Evolutionary conservation across 352 stramenopile species (phyloP).

Genomic region (Phytophthora sp.): DNA sequence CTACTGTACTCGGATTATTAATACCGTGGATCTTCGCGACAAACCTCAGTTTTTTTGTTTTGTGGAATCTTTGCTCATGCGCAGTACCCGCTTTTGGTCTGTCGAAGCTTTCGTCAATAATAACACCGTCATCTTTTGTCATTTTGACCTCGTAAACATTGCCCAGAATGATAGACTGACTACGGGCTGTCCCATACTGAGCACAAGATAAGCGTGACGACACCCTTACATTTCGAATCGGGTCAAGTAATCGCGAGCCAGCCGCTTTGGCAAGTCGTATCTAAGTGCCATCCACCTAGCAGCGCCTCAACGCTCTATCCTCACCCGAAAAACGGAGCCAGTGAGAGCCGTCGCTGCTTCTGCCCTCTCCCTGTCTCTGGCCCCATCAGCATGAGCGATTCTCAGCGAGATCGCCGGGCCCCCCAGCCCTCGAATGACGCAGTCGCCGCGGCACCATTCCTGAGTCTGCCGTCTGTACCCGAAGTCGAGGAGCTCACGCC

Average conservation of each 20-base stretch:
- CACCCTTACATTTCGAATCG: constrained; percentile 18
- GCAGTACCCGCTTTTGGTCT: constrained; percentile 10
- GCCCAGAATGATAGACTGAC: not conserved
- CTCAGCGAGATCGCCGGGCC: constrained; percentile 13
- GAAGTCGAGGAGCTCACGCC: constrained; percentile 31
- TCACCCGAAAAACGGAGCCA: constrained; percentile 28
- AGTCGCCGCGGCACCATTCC: constrained; percentile 12
- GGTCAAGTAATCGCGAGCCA: constrained; percentile 25
- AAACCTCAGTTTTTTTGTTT: constrained; percentile 14
- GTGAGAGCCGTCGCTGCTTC: constrained; percentile 13
- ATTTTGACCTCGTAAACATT: constrained; percentile 24
- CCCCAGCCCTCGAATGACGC: constrained; percentile 32
- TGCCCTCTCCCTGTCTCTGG: constrained; percentile 29
- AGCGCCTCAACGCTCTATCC: constrained; percentile 1
- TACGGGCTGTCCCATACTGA: constrained; percentile 20
- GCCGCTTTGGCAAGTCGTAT: constrained; percentile 2
- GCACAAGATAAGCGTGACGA: constrained; percentile 25
- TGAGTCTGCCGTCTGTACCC: constrained; percentile 34
- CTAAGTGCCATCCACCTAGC: not conserved
- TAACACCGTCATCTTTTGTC: constrained; percentile 21
- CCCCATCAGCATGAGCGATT: constrained; percentile 44
- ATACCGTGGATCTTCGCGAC: constrained; percentile 14
- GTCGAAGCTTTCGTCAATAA: constrained; percentile 5
- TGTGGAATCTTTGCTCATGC: too few species aligned
- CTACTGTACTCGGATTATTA: too few species aligned